These are phyloP conservation scores for Bruguiera sexangula DNA, from an alignment of 345 rosid species.

Conservation along the genomic window DNA sequence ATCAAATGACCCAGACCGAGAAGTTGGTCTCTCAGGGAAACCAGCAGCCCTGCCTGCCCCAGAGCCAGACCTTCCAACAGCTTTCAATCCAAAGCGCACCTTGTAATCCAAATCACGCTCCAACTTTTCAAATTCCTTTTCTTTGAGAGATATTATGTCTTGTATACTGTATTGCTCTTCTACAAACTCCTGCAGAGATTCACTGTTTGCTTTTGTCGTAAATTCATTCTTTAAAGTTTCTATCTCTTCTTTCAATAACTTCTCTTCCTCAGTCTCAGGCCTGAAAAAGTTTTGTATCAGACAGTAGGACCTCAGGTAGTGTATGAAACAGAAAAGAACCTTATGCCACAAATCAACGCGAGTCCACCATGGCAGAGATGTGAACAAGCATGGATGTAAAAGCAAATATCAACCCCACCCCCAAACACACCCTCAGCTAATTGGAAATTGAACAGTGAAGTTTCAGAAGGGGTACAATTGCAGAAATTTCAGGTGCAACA, in stretches of 20 bases:
- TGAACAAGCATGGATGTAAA: no score
- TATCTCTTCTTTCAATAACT: conserved; percentile 61
- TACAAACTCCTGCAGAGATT: conserved; percentile 33
- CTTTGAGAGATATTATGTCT: conserved; percentile 51
- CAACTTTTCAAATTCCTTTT: conserved; percentile 60
- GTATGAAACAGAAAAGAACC: conserved; percentile 17
- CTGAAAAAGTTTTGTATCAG: conserved; percentile 41
- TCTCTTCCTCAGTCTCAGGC: conserved; percentile 84
- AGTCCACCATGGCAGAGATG: not conserved
- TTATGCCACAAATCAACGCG: not conserved
- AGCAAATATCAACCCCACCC: no score
- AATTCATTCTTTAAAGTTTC: conserved; percentile 44
- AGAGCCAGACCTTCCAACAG: conserved; percentile 71
- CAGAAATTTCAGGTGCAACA: no score
- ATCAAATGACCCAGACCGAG: conserved; percentile 67
- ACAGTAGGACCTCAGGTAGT: not conserved
- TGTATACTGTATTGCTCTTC: conserved; percentile 32
- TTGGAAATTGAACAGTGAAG: no score
- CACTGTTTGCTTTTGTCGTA: conserved; percentile 30
- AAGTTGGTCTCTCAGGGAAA: conserved; percentile 72
- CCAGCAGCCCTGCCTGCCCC: conserved; percentile 59
- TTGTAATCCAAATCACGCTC: conserved; percentile 69
- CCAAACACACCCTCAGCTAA: no score
- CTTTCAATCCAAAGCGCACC: conserved; percentile 74
- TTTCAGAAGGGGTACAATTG: no score